phyloP scores from a whole-genome alignment of 2,329 filamentous ascomycete genomes.

The Aspergillus pseudoglaucus region DNA sequence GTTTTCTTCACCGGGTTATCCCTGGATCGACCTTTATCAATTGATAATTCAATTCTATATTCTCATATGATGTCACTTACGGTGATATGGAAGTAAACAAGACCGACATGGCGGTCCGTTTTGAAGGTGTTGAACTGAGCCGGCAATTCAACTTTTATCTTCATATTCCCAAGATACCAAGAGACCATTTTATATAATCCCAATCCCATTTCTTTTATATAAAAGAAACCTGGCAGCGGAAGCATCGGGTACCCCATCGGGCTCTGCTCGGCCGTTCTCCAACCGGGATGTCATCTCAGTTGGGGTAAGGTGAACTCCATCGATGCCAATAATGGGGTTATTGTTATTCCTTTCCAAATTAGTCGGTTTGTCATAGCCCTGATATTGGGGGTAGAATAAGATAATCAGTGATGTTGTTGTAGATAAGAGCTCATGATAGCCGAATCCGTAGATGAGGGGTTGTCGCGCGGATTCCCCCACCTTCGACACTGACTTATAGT shows the following conservation, averaged over 20 bases:
- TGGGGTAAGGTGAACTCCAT: background rate
- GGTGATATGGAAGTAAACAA: conserved; percentile 23
- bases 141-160: too few species aligned
- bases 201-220: background rate
- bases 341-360: too few species aligned
- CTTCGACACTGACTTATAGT: background rate
- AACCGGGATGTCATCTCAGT: background rate
- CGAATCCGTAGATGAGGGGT: background rate
- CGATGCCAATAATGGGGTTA: background rate
- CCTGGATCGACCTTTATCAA: conserved; percentile 2
- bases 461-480: background rate
- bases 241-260: background rate
- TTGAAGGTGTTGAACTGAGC: background rate
- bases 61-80: conserved; percentile 7
- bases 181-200: too few species aligned
- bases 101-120: conserved; percentile 17
- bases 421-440: too few species aligned
- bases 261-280: background rate
- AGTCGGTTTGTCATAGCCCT: background rate
- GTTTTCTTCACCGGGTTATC: conserved; percentile 38
- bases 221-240: background rate
- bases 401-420: too few species aligned
- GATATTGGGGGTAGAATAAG: background rate
- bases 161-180: too few species aligned
- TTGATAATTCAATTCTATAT: background rate